Evolutionary conservation across 768 basidiomycete genomes (phyloP).

Genomic region (Ephemerocybe angulata): DNA sequence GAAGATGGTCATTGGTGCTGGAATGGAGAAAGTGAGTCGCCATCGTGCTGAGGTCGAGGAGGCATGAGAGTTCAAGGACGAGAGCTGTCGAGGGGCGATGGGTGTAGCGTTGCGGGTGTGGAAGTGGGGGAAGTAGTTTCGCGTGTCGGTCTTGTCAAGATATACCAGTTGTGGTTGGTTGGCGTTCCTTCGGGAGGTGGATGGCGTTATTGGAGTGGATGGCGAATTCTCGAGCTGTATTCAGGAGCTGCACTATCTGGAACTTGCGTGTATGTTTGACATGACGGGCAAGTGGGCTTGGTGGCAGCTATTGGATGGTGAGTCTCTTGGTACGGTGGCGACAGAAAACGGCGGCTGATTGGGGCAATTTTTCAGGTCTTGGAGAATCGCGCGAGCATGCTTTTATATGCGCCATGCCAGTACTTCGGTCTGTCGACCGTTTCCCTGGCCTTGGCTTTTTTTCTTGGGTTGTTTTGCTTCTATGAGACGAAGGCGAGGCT

Average conservation of each 20-base stretch:
- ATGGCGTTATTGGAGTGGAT: background rate
- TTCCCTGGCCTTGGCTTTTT: background rate
- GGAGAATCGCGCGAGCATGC: background rate
- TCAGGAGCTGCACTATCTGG: background rate
- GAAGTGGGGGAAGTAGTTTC: background rate
- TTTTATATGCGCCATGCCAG: conserved; percentile 3
- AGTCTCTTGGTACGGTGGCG: background rate
- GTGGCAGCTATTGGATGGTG: background rate
- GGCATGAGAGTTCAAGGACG: background rate
- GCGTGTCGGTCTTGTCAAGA: too few species aligned
- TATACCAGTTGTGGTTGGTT: background rate
- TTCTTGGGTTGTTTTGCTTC: background rate
- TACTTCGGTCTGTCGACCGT: too few species aligned
- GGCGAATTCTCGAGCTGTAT: background rate
- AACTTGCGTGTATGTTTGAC: background rate
- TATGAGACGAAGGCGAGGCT: background rate
- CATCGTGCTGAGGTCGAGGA: conserved; percentile 24
- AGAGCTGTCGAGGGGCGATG: background rate
- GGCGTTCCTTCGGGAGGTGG: background rate
- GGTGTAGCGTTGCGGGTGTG: background rate
- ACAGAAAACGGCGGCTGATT: background rate
- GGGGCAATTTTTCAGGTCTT: background rate
- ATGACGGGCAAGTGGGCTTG: background rate
- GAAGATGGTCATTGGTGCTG: conserved; percentile 38
- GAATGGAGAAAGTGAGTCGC: conserved; percentile 49